phyloP scores from a whole-genome alignment of 495 filamentous ascomycete genomes.

The Xylaria sp. region DNA sequence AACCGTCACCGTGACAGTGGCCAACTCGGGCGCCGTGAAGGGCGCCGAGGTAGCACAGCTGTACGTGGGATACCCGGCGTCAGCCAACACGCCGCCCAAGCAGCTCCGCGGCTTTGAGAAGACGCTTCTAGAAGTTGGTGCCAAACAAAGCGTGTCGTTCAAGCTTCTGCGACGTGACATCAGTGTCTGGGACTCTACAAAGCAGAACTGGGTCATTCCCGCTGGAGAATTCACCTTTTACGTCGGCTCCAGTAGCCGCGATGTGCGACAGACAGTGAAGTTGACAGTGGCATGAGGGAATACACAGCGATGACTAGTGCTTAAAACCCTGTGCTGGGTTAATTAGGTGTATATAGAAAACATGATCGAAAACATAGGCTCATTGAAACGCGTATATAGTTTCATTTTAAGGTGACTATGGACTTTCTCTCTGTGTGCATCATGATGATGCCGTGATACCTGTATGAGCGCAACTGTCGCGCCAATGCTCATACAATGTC shows the following conservation, averaged over 20 bases:
- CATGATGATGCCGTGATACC: neutral
- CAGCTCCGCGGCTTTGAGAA: conserved; percentile 68
- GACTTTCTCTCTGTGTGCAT: neutral
- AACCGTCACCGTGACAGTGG: conserved; percentile 64
- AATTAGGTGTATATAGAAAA: neutral
- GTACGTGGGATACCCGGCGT: conserved; percentile 52
- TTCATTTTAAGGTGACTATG: neutral
- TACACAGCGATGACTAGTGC: neutral
- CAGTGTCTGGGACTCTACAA: conserved; percentile 60
- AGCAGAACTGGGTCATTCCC: conserved; percentile 61
- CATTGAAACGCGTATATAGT: neutral
- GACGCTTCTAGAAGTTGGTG: conserved; percentile 54
- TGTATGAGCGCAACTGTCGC: neutral
- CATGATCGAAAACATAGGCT: too few relatives aligned
- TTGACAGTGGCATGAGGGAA: conserved; percentile 40
- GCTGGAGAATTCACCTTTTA: conserved; percentile 53
- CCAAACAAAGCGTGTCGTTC: conserved; percentile 54
- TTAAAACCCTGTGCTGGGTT: neutral
- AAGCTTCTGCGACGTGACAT: conserved; percentile 60
- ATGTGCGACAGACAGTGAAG: conserved; percentile 53
- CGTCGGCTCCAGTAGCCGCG: conserved; percentile 60
- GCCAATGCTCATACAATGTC: neutral
- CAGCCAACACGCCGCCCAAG: conserved; percentile 59
- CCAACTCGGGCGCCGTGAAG: conserved; percentile 70
- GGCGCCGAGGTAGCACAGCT: conserved; percentile 82